Percentiles rank a stretch among this genome's conserved stretches.
These are phyloP conservation scores for Trichosporon sp. DNA, from an alignment of 1,284 basidiomycete genomes.

Conservation along the genomic window DNA sequence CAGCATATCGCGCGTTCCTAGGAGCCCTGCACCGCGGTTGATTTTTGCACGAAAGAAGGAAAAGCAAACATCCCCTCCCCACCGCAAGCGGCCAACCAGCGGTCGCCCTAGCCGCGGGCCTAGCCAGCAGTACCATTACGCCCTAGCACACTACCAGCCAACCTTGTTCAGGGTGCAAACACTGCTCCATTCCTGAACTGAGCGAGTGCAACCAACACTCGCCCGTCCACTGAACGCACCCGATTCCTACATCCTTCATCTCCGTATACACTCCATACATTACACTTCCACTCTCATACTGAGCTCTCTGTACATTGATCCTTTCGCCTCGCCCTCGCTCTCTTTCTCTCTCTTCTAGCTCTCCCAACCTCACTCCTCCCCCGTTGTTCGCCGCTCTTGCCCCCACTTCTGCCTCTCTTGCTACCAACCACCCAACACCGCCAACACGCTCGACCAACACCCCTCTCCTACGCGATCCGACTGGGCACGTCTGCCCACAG, in stretches of 20 bases:
- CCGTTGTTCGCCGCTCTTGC: slow-evolving; percentile 9
- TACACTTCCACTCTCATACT: not conserved
- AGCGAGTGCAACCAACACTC: not conserved
- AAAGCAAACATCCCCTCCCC: not conserved
- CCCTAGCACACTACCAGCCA: slow-evolving; percentile 1
- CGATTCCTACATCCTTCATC: slow-evolving; percentile 11
- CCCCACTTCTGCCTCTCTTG: not conserved
- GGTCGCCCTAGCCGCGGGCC: not conserved
- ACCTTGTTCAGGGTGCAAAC: slow-evolving; percentile 19
- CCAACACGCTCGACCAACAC: not conserved
- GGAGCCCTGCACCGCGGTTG: slow-evolving; percentile 11
- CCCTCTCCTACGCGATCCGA: slow-evolving; percentile 1
- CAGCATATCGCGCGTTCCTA: slow-evolving; percentile 11
- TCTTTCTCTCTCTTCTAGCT: slow-evolving; percentile 10
- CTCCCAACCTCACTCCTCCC: slow-evolving; percentile 10
- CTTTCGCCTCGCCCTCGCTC: not conserved
- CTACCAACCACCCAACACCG: not conserved
- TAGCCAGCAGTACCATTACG: not conserved
- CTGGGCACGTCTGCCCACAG: slow-evolving; percentile 6
- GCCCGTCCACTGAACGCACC: not conserved
- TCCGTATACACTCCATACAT: not conserved
- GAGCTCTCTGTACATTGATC: not conserved
- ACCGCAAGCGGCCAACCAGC: not conserved
- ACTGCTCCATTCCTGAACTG: slow-evolving; percentile 7
- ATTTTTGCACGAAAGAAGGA: slow-evolving; percentile 19